Percentiles rank a stretch among this genome's conserved stretches.
These are phyloP conservation scores for Puya raimondii DNA, from an alignment of 176 grass and related monocot genomes.

Conservation along the genomic window DNA sequence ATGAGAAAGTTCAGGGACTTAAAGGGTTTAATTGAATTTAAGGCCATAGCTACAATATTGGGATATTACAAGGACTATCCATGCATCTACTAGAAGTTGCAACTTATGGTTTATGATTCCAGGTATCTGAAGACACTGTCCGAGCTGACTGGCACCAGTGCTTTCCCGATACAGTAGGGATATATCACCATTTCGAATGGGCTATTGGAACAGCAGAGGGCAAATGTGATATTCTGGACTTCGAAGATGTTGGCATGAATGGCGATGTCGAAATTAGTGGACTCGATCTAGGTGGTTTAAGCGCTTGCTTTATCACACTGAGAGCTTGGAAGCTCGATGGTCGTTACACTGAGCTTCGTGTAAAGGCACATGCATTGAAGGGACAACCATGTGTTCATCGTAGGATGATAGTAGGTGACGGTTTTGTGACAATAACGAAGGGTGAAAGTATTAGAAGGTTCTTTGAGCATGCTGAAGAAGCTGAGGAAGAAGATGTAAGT, in stretches of 20 bases:
- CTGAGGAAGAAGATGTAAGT: constrained; percentile 94
- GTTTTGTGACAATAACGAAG: constrained; percentile 71
- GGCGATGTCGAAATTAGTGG: constrained; percentile 46
- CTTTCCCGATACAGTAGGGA: constrained; percentile 45
- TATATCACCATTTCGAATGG: constrained; percentile 90
- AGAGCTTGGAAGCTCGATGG: constrained; percentile 77
- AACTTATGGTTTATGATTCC: constrained; percentile 25
- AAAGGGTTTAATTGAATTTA: no score
- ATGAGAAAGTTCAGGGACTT: no score
- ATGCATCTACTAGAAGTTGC: not conserved
- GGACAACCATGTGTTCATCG: constrained; percentile 81
- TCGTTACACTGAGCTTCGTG: constrained; percentile 47
- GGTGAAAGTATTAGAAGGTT: constrained; percentile 81
- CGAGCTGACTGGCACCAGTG: constrained; percentile 61
- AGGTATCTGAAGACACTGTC: constrained; percentile 77
- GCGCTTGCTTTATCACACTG: constrained; percentile 58
- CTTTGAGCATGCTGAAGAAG: constrained; percentile 96
- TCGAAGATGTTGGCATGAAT: constrained; percentile 76
- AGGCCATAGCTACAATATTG: no score
- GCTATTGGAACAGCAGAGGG: constrained; percentile 85
- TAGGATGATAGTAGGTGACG: constrained; percentile 72
- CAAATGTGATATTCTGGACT: constrained; percentile 67
- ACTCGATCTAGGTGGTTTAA: constrained; percentile 55
- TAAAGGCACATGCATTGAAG: constrained; percentile 90
- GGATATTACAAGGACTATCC: not conserved